Evolutionary conservation across 1,284 basidiomycete genomes (phyloP).

Genomic region (Butyriboletus regius): DNA sequence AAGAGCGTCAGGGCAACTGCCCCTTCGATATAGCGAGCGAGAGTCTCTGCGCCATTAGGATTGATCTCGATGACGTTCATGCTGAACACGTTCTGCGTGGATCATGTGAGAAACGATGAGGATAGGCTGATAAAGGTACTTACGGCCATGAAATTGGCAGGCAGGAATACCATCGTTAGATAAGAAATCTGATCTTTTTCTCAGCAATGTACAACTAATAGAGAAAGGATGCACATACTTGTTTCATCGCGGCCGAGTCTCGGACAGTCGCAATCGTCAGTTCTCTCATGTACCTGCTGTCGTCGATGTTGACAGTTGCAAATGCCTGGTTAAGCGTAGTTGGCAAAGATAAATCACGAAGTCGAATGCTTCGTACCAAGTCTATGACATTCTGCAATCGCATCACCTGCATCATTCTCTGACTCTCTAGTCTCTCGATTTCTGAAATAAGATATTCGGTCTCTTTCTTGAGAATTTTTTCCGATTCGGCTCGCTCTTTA

Average conservation of each 20-base stretch:
- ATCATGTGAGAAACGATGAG: conserved; percentile 1
- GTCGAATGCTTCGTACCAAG: conserved; percentile 34
- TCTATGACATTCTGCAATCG: conserved; percentile 50
- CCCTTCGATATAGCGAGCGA: conserved; percentile 37
- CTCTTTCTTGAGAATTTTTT: conserved; percentile 37
- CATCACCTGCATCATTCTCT: conserved; percentile 40
- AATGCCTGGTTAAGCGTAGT: conserved; percentile 36
- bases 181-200: conserved; percentile 35
- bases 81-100: conserved; percentile 35
- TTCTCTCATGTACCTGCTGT: conserved; percentile 42
- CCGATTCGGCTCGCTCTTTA: conserved; percentile 13
- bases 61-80: conserved; percentile 45
- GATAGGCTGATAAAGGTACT: conserved; percentile 15
- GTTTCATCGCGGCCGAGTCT: conserved; percentile 51
- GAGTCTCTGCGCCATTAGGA: conserved; percentile 24
- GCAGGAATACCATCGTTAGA: conserved; percentile 53
- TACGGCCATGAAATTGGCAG: conserved; percentile 48
- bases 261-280: conserved; percentile 43
- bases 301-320: conserved; percentile 45
- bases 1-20: conserved; percentile 41
- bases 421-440: conserved; percentile 41
- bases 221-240: conserved; percentile 27
- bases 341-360: not conserved
- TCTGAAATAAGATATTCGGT: conserved; percentile 40
- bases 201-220: not conserved